These are phyloP conservation scores for Lodderomyces parapsilosis DNA, from an alignment of 1,139 yeast species.

Conservation along the genomic window DNA sequence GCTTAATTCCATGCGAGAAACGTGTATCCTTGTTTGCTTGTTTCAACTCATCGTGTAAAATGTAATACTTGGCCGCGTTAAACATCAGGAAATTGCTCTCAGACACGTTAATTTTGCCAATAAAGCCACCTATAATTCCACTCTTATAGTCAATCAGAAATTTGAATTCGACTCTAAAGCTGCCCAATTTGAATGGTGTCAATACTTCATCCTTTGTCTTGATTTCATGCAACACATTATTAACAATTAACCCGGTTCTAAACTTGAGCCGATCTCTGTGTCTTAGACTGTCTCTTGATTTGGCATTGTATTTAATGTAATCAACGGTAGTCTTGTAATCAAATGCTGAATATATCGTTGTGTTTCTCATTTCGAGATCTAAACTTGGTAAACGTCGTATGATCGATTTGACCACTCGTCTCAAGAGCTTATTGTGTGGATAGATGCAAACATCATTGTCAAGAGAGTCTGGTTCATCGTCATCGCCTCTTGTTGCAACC, in stretches of 20 bases:
- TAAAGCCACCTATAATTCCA: slow-evolving; percentile 19
- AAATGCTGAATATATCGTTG: slow-evolving; percentile 14
- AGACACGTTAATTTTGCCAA: slow-evolving; percentile 10
- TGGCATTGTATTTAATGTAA: slow-evolving; percentile 21
- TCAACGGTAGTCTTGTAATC: slow-evolving; percentile 20
- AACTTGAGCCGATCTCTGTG: slow-evolving; percentile 20
- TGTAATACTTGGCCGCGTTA: slow-evolving; percentile 16
- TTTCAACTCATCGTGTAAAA: slow-evolving; percentile 8
- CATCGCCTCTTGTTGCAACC: not conserved
- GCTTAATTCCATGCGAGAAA: not conserved
- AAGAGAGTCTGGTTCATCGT: not conserved
- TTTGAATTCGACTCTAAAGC: slow-evolving; percentile 23
- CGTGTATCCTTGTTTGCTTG: slow-evolving; percentile 4
- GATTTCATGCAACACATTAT: slow-evolving; percentile 13
- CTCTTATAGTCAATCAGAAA: slow-evolving; percentile 19
- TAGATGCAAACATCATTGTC: slow-evolving; percentile 15
- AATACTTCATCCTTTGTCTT: slow-evolving; percentile 6
- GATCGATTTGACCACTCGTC: slow-evolving; percentile 15
- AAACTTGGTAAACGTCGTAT: slow-evolving; percentile 25
- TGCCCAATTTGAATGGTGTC: slow-evolving; percentile 18
- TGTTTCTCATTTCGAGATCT: slow-evolving; percentile 29
- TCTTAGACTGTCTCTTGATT: slow-evolving; percentile 23
- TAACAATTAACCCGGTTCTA: slow-evolving; percentile 17
- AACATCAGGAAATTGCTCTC: slow-evolving; percentile 24
- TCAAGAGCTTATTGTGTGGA: slow-evolving; percentile 19